Base-by-base conservation (phyloP, 768 basidiomycete genomes). In the Boletellus ananiceps region DNA sequence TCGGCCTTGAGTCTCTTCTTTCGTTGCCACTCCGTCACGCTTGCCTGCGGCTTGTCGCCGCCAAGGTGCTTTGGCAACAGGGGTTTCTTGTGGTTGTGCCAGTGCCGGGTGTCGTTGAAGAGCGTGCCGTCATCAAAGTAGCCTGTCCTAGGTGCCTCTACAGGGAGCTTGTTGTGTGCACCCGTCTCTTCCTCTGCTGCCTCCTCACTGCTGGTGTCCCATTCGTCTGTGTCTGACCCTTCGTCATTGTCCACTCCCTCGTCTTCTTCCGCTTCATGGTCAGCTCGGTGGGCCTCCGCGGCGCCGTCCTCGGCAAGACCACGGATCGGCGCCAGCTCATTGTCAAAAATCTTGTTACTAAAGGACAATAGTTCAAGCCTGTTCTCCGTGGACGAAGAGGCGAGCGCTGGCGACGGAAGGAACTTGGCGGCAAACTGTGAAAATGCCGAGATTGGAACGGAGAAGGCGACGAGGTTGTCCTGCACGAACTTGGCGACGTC, bases 61-160 rank as follows among this genome's bases (percentile, higher is more conserved):
- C 81, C 82, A 0, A 78, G 68, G 59, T 81, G 74, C 16, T 72
- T 69, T 4, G 83, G 82, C 1, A 86, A 59, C 18, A 84, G 69
- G 0, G 76, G 46, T 29, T 65, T 75, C 36, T 64, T 61, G 45
- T 68, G 62, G 46, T 74, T 78, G 55, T 85, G 84, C 84, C 84
- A 84, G 57, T 84, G 83, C 15, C 63, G 69, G 0, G 71, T 73
- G 53, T 85, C 84, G 5, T 65, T 58, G 62, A 79, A 81, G 8
- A 69, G 56, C 8, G 51, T 55, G 2, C 68, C 71, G 55, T 78
- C 76, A 40, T 74, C 69, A 40, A 76, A 65, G 40, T 63, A 66
- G 25, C 41, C 47, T 2, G 56, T 49, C 7, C 27, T 27, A 19
- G 43, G 36, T 8, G 37, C 40, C 25, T 51, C 50, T 0, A 27